These are phyloP conservation scores for Hypoxylon sp. DNA, from an alignment of 2,329 filamentous ascomycete species.

Conservation along the genomic window DNA sequence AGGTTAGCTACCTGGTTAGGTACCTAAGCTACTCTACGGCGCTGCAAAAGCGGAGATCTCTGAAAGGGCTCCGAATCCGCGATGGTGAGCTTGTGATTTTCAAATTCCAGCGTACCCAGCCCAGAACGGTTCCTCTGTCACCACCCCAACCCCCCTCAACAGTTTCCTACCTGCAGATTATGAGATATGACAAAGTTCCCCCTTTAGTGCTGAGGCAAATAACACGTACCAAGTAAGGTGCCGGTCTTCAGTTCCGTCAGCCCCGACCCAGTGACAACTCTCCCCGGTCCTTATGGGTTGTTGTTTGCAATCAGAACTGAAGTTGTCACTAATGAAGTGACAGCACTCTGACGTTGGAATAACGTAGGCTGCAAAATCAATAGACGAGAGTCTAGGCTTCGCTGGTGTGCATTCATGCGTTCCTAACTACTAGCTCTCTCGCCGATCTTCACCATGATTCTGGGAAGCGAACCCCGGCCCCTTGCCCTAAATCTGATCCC, in stretches of 20 bases:
- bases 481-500: conserved; percentile 8
- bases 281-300: conserved; percentile 15
- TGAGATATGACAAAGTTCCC: conserved; percentile 39
- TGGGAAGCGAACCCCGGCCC: conserved; percentile 11
- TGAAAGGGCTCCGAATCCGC: conserved; percentile 25
- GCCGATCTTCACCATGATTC: conserved; percentile 33
- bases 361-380: conserved; percentile 29
- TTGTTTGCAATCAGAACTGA: conserved; percentile 15
- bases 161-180: conserved; percentile 31
- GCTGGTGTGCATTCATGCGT: conserved; percentile 8
- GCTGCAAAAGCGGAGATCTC: conserved; percentile 21
- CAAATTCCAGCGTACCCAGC: conserved; percentile 15
- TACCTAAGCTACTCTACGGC: not conserved
- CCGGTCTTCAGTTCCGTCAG: conserved; percentile 26
- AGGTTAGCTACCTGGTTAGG: conserved; percentile 21
- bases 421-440: conserved; percentile 13
- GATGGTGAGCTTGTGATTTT: conserved; percentile 17
- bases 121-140: conserved; percentile 31
- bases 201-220: conserved; percentile 36
- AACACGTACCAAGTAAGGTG: conserved; percentile 32
- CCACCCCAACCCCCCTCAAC: conserved; percentile 30
- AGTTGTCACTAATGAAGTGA: conserved; percentile 25
- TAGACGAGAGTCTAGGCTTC: conserved; percentile 36
- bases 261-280: conserved; percentile 36
- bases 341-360: conserved; percentile 38